A percentile compares a stretch with the other conserved stretches of the same genome.
Conservation (phyloP, 2,329 filamentous ascomycete species). For the Aspergillus ruber region DNA sequence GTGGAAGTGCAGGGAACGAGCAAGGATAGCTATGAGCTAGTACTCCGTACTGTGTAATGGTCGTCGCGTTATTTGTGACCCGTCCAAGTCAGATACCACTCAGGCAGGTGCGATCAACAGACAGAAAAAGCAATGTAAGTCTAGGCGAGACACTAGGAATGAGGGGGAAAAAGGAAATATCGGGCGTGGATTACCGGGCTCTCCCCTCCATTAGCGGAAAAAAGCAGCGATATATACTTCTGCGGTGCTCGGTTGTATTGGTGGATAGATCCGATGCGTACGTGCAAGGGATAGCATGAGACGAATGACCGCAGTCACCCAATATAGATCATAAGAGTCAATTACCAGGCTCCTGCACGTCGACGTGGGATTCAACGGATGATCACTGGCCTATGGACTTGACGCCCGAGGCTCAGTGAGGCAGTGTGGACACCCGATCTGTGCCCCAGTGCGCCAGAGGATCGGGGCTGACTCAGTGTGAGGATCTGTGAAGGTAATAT, state of each 20-base stretch:
- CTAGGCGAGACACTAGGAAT: constrained; percentile 7
- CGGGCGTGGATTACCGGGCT: neutral
- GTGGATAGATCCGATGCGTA: neutral
- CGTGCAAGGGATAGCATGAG: neutral
- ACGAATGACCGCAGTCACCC: neutral
- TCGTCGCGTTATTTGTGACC: neutral
- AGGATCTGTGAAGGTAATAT: no score
- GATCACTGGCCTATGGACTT: constrained; percentile 10
- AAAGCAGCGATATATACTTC: constrained; percentile 2
- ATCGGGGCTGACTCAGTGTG: neutral
- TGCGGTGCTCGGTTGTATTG: neutral
- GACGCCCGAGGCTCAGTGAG: constrained; percentile 16
- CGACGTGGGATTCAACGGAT: constrained; percentile 8
- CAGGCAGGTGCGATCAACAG: neutral
- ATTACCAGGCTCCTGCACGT: neutral
- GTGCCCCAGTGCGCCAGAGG: constrained; percentile 6
- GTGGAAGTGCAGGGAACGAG: neutral
- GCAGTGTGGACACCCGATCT: constrained; percentile 11
- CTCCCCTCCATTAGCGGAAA: neutral
- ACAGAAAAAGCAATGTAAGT: constrained; percentile 1
- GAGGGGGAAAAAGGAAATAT: constrained; percentile 2
- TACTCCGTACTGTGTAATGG: neutral
- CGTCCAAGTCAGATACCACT: neutral
- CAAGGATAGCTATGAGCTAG: neutral
- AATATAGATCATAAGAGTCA: no score